A percentile compares a stretch with the other conserved stretches of the same genome.
Evolutionary conservation across 495 filamentous ascomycete species (phyloP).

Genomic region (Talaromyces trachyspermus): DNA sequence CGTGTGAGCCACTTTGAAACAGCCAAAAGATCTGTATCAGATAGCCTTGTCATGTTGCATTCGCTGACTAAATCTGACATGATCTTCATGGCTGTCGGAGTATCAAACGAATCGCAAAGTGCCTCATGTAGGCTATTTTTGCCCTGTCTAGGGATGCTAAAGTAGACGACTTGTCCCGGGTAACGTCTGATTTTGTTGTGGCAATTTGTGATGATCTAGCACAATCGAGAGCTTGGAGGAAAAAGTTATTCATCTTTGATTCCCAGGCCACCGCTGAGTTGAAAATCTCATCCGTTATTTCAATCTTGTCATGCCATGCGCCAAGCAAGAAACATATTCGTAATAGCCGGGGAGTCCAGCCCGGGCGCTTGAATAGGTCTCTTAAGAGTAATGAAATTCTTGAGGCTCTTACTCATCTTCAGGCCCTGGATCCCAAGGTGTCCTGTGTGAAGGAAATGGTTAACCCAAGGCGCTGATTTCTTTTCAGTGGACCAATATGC

Average conservation of each 20-base stretch:
- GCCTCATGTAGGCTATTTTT: constrained; percentile 58
- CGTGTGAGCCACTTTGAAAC: constrained; percentile 75
- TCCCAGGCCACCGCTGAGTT: constrained; percentile 73
- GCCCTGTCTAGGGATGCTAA: constrained; percentile 47
- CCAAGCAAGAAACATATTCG: constrained; percentile 83
- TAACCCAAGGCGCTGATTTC: constrained; percentile 59
- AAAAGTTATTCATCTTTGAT: constrained; percentile 79
- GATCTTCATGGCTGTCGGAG: constrained; percentile 62
- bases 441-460: constrained; percentile 95
- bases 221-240: constrained; percentile 57
- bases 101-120: constrained; percentile 85
- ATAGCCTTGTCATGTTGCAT: constrained; percentile 51
- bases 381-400: constrained; percentile 94
- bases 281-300: constrained; percentile 77
- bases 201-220: constrained; percentile 6
- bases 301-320: constrained; percentile 81
- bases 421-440: constrained; percentile 81
- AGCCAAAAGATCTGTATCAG: constrained; percentile 40
- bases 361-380: constrained; percentile 61
- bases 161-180: background rate
- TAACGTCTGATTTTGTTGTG: background rate
- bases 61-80: constrained; percentile 68
- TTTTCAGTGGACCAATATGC: background rate
- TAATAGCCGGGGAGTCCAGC: constrained; percentile 72
- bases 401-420: constrained; percentile 93